Evolutionary conservation across 441 rosid genomes (phyloP).

Genomic region (Croton setiger): DNA sequence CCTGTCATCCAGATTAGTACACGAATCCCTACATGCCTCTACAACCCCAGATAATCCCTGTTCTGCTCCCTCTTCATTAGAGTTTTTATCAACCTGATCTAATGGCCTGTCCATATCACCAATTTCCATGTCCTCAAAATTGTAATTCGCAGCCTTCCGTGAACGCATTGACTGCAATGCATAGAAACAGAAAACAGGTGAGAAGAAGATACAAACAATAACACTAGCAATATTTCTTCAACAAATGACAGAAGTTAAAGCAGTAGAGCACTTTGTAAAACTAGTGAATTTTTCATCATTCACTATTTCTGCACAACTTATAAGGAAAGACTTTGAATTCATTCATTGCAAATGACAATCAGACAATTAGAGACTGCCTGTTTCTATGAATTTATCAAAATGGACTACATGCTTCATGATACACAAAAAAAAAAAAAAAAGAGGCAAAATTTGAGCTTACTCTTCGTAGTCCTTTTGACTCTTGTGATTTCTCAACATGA

Average conservation of each 20-base stretch:
- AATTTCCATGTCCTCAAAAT: slow-evolving; percentile 33
- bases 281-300: no score
- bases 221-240: not conserved
- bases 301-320: no score
- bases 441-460: slow-evolving; percentile 36
- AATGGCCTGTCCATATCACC: slow-evolving; percentile 34
- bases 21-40: slow-evolving; percentile 20
- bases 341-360: not conserved
- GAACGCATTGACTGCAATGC: slow-evolving; percentile 63
- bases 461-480: slow-evolving; percentile 48
- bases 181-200: slow-evolving; percentile 18
- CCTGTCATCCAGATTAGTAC: slow-evolving; percentile 17
- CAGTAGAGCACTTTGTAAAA: not conserved
- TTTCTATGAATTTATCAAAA: not conserved
- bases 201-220: not conserved
- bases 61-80: slow-evolving; percentile 22
- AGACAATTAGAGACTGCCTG: not conserved
- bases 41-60: slow-evolving; percentile 20
- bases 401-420: not conserved
- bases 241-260: not conserved
- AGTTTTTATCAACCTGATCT: slow-evolving; percentile 21
- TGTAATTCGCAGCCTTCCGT: slow-evolving; percentile 55
- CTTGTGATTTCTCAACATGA: slow-evolving; percentile 26
- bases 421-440: slow-evolving; percentile 5
- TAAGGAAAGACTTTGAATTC: not conserved